Evolutionary conservation across 2,329 filamentous ascomycete genomes (phyloP).

Genomic region (Arthrobotrys musiformis): DNA sequence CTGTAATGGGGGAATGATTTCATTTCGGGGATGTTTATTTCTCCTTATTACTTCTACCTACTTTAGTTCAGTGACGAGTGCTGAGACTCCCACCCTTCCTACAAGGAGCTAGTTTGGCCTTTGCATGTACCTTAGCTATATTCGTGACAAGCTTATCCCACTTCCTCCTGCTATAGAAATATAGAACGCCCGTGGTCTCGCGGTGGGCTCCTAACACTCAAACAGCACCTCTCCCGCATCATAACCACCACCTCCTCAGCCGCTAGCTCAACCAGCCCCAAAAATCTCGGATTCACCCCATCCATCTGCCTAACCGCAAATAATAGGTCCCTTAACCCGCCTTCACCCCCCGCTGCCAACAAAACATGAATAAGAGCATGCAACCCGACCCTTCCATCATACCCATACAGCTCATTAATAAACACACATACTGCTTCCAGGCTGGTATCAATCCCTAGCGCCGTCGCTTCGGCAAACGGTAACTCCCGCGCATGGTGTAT

Average conservation of each 20-base stretch:
- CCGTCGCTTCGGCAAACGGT: not conserved
- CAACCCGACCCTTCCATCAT: not conserved
- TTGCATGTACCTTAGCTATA: too few relatives aligned
- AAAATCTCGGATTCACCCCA: not conserved
- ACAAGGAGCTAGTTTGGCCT: too few relatives aligned
- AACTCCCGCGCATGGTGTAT: not conserved
- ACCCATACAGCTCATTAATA: not conserved
- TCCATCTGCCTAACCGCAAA: too few relatives aligned
- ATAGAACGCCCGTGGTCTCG: too few relatives aligned
- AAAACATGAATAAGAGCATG: not conserved
- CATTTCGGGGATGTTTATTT: too few relatives aligned
- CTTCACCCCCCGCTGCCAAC: not conserved
- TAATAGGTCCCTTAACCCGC: not conserved
- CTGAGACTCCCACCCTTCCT: too few relatives aligned
- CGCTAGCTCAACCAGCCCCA: not conserved
- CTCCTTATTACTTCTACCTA: too few relatives aligned
- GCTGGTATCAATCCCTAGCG: not conserved
- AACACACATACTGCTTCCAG: not conserved
- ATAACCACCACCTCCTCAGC: not conserved
- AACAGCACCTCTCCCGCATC: not conserved
- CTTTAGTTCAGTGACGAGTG: too few relatives aligned
- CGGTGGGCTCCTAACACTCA: too few relatives aligned
- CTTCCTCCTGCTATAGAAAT: too few relatives aligned
- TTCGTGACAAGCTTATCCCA: too few relatives aligned
- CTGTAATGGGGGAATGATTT: too few relatives aligned